These are phyloP conservation scores for cucumber (Cucumis sativus) DNA, from an alignment of 306 rosid species.

Conservation along the genomic window DNA sequence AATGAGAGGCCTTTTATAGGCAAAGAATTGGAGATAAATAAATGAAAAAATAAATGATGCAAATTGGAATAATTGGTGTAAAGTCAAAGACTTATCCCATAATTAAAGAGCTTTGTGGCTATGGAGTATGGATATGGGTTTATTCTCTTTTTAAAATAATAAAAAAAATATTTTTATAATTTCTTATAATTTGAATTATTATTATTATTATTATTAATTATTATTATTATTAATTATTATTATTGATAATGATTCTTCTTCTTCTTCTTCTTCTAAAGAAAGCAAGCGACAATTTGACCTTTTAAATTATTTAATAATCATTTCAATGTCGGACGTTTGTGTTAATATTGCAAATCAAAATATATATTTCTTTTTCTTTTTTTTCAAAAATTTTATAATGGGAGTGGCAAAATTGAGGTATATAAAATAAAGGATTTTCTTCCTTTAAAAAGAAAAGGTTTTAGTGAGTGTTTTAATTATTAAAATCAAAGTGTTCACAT, in stretches of 20 bases:
- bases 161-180: neutral
- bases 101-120: neutral
- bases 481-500: too few relatives aligned
- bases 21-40: neutral
- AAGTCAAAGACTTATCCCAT: conserved; percentile 5
- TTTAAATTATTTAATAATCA: neutral
- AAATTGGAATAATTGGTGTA: neutral
- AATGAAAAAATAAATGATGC: neutral
- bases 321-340: neutral
- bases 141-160: neutral
- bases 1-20: neutral
- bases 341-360: neutral
- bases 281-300: neutral
- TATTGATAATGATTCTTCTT: neutral
- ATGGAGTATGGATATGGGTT: neutral
- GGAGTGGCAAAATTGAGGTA: neutral
- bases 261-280: neutral
- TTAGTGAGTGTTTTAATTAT: too few relatives aligned
- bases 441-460: neutral
- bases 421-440: neutral
- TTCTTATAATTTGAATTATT: neutral
- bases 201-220: neutral
- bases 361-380: too few relatives aligned
- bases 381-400: too few relatives aligned
- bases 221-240: too few relatives aligned